A percentile compares a stretch with the other conserved stretches of the same genome.
Evolutionary conservation across 2,329 filamentous ascomycete genomes (phyloP).

Genomic region (Akanthomyces uredinophilus): DNA sequence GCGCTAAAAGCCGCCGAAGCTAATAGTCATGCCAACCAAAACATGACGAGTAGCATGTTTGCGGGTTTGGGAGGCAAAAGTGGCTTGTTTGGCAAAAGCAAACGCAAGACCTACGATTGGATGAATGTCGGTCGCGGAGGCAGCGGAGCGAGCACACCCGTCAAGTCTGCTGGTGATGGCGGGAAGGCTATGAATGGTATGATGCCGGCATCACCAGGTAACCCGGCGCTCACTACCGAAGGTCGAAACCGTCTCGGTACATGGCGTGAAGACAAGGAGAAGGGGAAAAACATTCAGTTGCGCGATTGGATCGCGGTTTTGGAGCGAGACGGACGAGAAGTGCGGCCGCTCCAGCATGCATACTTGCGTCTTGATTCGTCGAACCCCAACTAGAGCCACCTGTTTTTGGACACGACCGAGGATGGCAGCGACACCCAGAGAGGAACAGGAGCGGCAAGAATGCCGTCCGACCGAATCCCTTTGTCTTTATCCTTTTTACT

Average conservation of each 20-base stretch:
- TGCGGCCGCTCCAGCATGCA: conserved; percentile 55
- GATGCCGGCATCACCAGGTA: conserved; percentile 26
- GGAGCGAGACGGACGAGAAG: conserved; percentile 70
- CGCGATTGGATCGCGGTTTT: conserved; percentile 76
- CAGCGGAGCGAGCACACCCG: conserved; percentile 50
- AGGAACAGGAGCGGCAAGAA: too few species aligned
- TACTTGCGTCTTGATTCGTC: conserved; percentile 49
- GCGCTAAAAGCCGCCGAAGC: conserved; percentile 74
- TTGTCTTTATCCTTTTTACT: conserved; percentile 25
- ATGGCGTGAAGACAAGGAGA: conserved; percentile 72
- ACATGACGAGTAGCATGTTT: conserved; percentile 74
- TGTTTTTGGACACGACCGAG: conserved; percentile 16
- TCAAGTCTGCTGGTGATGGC: conserved; percentile 30
- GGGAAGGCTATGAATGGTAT: conserved; percentile 30
- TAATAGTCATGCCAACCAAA: conserved; percentile 74
- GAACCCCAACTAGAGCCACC: conserved; percentile 33
- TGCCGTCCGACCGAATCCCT: conserved; percentile 17
- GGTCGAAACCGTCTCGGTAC: conserved; percentile 62
- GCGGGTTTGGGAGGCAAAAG: conserved; percentile 59
- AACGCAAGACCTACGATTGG: conserved; percentile 69
- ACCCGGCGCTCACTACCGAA: conserved; percentile 47
- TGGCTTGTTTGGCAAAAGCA: conserved; percentile 52
- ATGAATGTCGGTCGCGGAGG: conserved; percentile 53
- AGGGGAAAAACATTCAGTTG: conserved; percentile 74
- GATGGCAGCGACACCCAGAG: neutral